phyloP scores from a whole-genome alignment of 257 asterid species.

The Solanum sitiens region DNA sequence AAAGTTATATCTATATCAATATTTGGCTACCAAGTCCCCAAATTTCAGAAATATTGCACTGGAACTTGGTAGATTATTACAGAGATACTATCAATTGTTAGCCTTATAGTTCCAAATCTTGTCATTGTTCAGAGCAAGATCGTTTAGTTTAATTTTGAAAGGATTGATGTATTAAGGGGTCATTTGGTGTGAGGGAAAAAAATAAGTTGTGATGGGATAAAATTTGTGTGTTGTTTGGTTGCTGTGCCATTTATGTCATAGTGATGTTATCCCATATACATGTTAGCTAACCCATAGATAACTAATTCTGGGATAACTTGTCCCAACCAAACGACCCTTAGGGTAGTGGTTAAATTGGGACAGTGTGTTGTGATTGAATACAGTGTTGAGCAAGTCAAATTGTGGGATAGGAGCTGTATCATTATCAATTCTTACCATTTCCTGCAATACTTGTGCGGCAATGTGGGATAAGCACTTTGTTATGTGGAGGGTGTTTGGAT shows the following conservation, averaged over 20 bases:
- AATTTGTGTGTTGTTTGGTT: too few relatives aligned
- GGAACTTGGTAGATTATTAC: neutral
- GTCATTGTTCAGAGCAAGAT: neutral
- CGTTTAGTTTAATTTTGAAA: neutral
- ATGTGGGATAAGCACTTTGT: neutral
- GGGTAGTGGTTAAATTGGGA: too few relatives aligned
- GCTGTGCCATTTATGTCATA: too few relatives aligned
- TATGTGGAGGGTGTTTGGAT: neutral
- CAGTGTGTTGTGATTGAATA: too few relatives aligned
- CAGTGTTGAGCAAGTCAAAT: neutral
- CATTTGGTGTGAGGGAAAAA: too few relatives aligned
- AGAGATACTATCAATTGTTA: neutral
- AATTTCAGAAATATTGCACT: neutral
- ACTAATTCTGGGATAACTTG: too few relatives aligned
- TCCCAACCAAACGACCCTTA: too few relatives aligned
- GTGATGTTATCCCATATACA: too few relatives aligned
- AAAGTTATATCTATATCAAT: too few relatives aligned
- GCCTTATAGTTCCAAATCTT: neutral
- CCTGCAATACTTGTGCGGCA: neutral
- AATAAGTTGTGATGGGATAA: too few relatives aligned
- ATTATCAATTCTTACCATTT: neutral
- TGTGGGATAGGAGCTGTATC: neutral
- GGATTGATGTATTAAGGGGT: too few relatives aligned
- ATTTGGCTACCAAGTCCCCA: neutral
- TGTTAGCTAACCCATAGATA: too few relatives aligned